Percentiles rank a stretch among this genome's conserved stretches.
Evolutionary conservation across 805 yeast genomes (phyloP).

Genomic region (Candida fluviatilis): DNA sequence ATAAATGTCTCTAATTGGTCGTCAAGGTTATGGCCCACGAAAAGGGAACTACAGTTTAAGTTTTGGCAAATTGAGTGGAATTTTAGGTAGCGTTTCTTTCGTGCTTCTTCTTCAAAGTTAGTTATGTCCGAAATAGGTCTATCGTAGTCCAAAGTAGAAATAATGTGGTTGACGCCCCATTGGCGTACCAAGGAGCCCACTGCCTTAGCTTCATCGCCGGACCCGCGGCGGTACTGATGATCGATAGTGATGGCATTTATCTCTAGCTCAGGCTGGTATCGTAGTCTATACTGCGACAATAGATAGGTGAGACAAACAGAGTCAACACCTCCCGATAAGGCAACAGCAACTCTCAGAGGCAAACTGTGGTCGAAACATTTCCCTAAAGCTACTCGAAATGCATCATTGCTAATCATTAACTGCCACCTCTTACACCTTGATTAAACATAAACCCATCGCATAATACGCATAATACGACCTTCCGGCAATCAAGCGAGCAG

Average conservation of each 20-base stretch:
- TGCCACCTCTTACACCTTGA: neutral
- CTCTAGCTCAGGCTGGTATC: constrained; percentile 21
- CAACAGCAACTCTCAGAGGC: constrained; percentile 43
- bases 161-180: constrained; percentile 35
- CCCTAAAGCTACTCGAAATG: constrained; percentile 12
- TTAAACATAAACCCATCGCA: neutral
- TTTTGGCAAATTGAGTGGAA: constrained; percentile 39
- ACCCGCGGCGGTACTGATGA: constrained; percentile 51
- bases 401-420: constrained; percentile 12
- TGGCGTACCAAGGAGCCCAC: constrained; percentile 29
- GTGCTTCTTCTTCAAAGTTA: constrained; percentile 57
- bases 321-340: constrained; percentile 80
- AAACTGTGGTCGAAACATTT: constrained; percentile 8
- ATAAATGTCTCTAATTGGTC: constrained; percentile 72
- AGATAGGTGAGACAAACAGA: constrained; percentile 66
- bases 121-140: constrained; percentile 24
- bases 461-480: neutral
- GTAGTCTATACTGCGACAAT: constrained; percentile 32
- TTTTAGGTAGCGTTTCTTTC: constrained; percentile 47
- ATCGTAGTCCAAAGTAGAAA: constrained; percentile 22
- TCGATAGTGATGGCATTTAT: constrained; percentile 62
- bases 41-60: constrained; percentile 30
- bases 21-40: constrained; percentile 65
- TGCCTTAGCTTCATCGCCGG: constrained; percentile 44
- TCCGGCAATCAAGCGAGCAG: neutral